Conservation (phyloP, 805 yeast species). For the Grigorovia jiainica region DNA sequence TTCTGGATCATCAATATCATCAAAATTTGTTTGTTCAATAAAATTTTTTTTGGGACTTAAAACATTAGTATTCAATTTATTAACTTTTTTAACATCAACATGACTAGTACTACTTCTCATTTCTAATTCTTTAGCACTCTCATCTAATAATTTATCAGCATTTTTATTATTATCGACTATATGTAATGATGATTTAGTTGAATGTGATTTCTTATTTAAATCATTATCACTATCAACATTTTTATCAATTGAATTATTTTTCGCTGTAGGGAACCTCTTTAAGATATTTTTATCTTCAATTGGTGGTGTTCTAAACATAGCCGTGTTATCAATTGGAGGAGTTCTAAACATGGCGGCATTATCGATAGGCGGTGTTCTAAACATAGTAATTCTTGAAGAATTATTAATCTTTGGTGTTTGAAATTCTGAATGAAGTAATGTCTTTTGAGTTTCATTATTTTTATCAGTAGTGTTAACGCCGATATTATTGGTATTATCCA, state of each 20-base stretch:
- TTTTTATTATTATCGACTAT: not conserved
- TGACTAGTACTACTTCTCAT: not conserved
- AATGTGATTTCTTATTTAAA: not conserved
- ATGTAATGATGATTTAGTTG: not conserved
- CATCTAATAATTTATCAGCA: not conserved
- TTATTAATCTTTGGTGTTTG: conserved; percentile 4
- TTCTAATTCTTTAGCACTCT: not conserved
- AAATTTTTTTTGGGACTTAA: not conserved
- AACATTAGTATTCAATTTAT: conserved; percentile 6
- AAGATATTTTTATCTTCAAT: conserved; percentile 1
- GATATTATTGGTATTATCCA: too few species aligned
- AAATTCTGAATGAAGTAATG: not conserved
- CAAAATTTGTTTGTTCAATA: not conserved
- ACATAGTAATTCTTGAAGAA: conserved; percentile 10
- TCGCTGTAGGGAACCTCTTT: not conserved
- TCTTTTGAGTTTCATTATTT: not conserved
- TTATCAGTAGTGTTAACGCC: not conserved
- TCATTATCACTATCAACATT: not conserved
- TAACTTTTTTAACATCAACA: not conserved
- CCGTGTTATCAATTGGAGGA: conserved; percentile 10
- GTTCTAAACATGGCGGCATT: conserved; percentile 11
- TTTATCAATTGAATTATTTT: not conserved
- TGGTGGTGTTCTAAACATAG: conserved; percentile 14
- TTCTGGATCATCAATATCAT: conserved; percentile 13
- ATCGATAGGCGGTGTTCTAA: conserved; percentile 12